phyloP scores from a whole-genome alignment of 345 rosid genomes.

The Euphorbia pulcherrima region DNA sequence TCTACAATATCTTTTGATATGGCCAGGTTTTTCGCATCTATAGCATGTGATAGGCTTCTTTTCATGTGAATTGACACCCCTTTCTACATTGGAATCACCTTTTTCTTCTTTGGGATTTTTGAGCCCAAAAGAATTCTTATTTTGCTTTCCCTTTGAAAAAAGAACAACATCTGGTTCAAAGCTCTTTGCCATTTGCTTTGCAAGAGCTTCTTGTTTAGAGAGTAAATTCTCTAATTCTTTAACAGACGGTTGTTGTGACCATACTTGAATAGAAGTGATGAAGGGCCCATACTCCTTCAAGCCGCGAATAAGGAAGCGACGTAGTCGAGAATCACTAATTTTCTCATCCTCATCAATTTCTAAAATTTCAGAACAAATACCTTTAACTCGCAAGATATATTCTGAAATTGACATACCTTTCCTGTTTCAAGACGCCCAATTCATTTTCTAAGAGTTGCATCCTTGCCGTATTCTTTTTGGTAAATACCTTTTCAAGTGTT shows the following conservation, averaged over 20 bases:
- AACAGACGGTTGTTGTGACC: not conserved
- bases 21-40: not conserved
- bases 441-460: conserved; percentile 7
- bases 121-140: no score
- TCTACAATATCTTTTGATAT: not conserved
- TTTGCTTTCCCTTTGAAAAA: not conserved
- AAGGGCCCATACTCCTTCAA: not conserved
- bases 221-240: not conserved
- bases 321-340: not conserved
- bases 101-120: no score
- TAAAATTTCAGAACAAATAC: not conserved
- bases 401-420: conserved; percentile 1
- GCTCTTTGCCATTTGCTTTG: not conserved
- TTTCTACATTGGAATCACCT: no score
- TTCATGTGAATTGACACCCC: no score
- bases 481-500: not conserved
- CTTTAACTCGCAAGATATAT: not conserved
- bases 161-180: not conserved
- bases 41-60: not conserved
- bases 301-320: not conserved
- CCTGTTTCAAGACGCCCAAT: not conserved
- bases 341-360: not conserved
- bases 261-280: not conserved
- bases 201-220: not conserved
- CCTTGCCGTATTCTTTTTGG: not conserved